Evolutionary conservation across 2,329 filamentous ascomycete genomes (phyloP).

Genomic region (Juglanconis juglandina): DNA sequence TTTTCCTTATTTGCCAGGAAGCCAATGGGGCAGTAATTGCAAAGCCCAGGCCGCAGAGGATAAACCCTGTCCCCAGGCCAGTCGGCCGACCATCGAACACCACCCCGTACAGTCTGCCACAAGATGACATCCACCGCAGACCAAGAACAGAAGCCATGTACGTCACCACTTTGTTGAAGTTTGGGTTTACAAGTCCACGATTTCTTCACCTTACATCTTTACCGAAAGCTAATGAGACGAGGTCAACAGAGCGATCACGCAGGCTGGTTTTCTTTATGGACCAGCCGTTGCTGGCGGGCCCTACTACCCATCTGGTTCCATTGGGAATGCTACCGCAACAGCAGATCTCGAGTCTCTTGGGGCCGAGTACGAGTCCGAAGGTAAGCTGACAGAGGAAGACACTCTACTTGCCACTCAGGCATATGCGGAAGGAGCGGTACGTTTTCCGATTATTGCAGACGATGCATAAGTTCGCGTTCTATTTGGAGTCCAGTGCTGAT

Average conservation of each 20-base stretch:
- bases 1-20: constrained; percentile 2
- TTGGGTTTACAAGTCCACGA: too few species aligned
- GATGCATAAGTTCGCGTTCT: background rate
- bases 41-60: background rate
- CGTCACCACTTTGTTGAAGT: background rate
- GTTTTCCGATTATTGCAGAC: background rate
- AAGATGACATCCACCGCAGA: background rate
- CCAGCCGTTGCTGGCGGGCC: constrained; percentile 19
- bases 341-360: constrained; percentile 14
- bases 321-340: constrained; percentile 13
- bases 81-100: background rate
- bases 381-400: constrained; percentile 1
- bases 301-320: constrained; percentile 12
- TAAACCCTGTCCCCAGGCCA: background rate
- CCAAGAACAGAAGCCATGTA: background rate
- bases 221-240: background rate
- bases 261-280: constrained; percentile 12
- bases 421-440: constrained; percentile 4
- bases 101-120: constrained; percentile 5
- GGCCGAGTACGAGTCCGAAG: constrained; percentile 5
- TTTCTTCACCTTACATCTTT: too few species aligned
- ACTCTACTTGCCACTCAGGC: background rate
- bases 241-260: background rate
- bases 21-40: background rate
- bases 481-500: background rate